These are phyloP conservation scores for Chaetomium sp. DNA, from an alignment of 2,329 filamentous ascomycete species.

Conservation along the genomic window DNA sequence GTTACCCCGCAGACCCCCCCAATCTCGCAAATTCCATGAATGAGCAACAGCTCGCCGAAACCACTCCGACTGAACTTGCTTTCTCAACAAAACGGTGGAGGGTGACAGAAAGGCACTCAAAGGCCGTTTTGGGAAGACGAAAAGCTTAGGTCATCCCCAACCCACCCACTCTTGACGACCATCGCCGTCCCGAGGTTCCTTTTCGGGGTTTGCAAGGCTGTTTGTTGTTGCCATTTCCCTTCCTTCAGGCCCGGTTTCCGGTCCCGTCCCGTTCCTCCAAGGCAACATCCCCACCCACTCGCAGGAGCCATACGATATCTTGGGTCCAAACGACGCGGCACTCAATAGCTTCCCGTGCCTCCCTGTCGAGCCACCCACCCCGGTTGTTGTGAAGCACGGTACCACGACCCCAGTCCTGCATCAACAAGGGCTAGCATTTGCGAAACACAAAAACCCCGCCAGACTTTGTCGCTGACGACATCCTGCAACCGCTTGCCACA, in stretches of 20 bases:
- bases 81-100: slow-evolving; percentile 1
- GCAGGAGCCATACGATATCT: neutral
- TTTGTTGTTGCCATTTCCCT: slow-evolving; percentile 11
- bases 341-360: slow-evolving; percentile 5
- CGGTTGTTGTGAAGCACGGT: slow-evolving; percentile 8
- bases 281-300: slow-evolving; percentile 17
- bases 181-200: neutral
- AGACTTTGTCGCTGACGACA: slow-evolving; percentile 39
- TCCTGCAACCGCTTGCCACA: slow-evolving; percentile 27
- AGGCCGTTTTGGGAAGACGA: neutral
- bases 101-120: neutral
- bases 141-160: neutral
- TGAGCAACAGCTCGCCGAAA: slow-evolving; percentile 6
- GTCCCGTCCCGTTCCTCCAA: slow-evolving; percentile 10
- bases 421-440: slow-evolving; percentile 34
- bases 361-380: slow-evolving; percentile 16
- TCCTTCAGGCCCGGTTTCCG: slow-evolving; percentile 8
- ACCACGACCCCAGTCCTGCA: slow-evolving; percentile 21
- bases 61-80: neutral
- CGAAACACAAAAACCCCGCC: slow-evolving; percentile 42
- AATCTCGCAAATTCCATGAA: neutral
- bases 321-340: neutral
- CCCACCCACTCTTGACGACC: neutral
- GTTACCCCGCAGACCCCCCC: neutral
- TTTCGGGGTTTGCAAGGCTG: neutral